A percentile compares a stretch with the other conserved stretches of the same genome.
phyloP scores from a whole-genome alignment of 106 monocot species.

The Apostasia ramifera region DNA sequence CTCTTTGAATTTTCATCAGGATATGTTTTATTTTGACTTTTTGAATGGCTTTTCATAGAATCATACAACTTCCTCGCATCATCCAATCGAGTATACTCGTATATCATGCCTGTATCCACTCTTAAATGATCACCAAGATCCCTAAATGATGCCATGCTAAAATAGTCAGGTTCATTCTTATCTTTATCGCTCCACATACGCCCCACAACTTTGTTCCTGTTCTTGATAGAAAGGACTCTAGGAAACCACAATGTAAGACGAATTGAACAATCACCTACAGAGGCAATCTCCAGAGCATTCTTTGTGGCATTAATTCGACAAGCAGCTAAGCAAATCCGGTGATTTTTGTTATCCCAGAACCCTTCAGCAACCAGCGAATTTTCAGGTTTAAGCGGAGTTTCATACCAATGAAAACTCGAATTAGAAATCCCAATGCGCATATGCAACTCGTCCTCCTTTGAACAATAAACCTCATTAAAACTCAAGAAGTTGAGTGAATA shows the following conservation, averaged over 20 bases:
- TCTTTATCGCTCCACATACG: constrained; percentile 32
- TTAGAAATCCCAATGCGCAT: constrained; percentile 20
- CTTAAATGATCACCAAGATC: not conserved
- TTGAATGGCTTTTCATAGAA: not conserved
- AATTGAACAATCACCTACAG: constrained; percentile 32
- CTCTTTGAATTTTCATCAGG: constrained; percentile 11
- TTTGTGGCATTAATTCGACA: constrained; percentile 8
- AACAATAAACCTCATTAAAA: constrained; percentile 10
- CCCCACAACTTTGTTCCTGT: constrained; percentile 16
- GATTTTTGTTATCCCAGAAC: constrained; percentile 38
- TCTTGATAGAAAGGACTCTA: constrained; percentile 14
- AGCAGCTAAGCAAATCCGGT: constrained; percentile 24
- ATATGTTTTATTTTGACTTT: constrained; percentile 10
- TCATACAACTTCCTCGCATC: constrained; percentile 14
- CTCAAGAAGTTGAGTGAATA: constrained; percentile 11
- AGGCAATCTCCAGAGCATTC: not conserved
- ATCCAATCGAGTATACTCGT: constrained; percentile 34
- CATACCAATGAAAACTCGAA: not conserved
- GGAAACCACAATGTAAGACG: constrained; percentile 45
- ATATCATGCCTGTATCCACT: constrained; percentile 21
- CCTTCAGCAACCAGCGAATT: constrained; percentile 44
- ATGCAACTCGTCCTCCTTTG: constrained; percentile 15
- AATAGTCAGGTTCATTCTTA: constrained; percentile 15
- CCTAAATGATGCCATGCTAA: constrained; percentile 15
- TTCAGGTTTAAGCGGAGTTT: constrained; percentile 10